Base-by-base conservation (phyloP, 176 grass and related monocot genomes). In the Cenchrus fungigraminus region DNA sequence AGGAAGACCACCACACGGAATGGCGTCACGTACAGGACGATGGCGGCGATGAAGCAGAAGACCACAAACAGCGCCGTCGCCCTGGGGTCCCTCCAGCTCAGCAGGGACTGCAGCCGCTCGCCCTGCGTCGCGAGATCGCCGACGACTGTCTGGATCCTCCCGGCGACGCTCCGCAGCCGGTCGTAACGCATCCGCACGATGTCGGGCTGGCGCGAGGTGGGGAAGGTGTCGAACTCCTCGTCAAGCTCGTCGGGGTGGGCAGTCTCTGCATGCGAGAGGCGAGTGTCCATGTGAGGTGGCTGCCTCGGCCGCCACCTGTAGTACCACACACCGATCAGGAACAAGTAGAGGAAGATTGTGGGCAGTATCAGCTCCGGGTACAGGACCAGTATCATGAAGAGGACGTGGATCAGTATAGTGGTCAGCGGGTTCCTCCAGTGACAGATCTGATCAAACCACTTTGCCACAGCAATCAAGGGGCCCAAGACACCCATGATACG, bases 321-420 rank as follows among this genome's bases (percentile, higher is more conserved):
- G 56, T 93, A 90, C 91, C 91, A 93, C 50, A 93, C 91, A 63
- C 91, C 91, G 37, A 93, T 93, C 73, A 93, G 79, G 61, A 93
- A 93, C 67, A 93, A 44, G 67, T 93, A 93, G 52, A 93, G 82
- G 12, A 93, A 93, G 61, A 93, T 79, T 57, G 91, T 93, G 9
- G 91, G 91, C 46, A 93, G 88, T 83, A 93, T 86, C 88, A 93
- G 66, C 79, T 93, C 91, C 50, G 91, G 91, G 74, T 93, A 93
- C 1, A 93, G 77, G 77, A 93, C 82, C 37, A 93, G 40, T 53
- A 93, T 93, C 71, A 93, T 37, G 15, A 87, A 93, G 60, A 93
- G 88, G 32, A 90, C 53, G n/a, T 93, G 91, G 78, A 93, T 93
- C 46, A 93, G 64, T 44, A 93, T 62, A 22, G 91, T 90, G 6